These are phyloP conservation scores for Malus asiatica DNA, from an alignment of 306 rosid species.

Conservation along the genomic window DNA sequence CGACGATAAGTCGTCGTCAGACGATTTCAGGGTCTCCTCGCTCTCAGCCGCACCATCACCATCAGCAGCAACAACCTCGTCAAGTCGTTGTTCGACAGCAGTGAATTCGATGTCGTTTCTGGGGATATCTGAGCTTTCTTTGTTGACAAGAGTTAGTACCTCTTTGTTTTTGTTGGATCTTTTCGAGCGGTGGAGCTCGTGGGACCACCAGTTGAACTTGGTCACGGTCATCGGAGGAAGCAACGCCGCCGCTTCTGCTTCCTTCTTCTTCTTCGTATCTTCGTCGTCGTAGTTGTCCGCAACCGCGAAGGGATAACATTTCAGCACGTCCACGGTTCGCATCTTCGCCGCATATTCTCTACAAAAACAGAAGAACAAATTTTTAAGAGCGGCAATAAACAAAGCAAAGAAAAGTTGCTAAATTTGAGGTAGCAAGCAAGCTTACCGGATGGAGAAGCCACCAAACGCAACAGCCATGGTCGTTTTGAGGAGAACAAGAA, in stretches of 20 bases:
- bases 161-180: slow-evolving; percentile 2
- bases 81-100: background rate
- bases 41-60: background rate
- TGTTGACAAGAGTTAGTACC: slow-evolving; percentile 6
- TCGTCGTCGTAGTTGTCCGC: slow-evolving; percentile 4
- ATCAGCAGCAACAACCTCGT: background rate
- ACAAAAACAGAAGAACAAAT: slow-evolving; percentile 1
- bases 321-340: slow-evolving; percentile 58
- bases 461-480: slow-evolving; percentile 55
- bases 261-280: background rate
- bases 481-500: background rate
- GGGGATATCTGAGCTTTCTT: slow-evolving; percentile 2
- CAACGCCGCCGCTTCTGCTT: slow-evolving; percentile 24
- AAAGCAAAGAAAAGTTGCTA: background rate
- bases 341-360: slow-evolving; percentile 73
- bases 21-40: slow-evolving; percentile 17
- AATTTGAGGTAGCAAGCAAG: background rate
- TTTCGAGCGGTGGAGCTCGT: slow-evolving; percentile 44
- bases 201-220: slow-evolving; percentile 71
- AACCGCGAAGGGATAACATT: slow-evolving; percentile 66
- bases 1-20: slow-evolving; percentile 14
- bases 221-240: slow-evolving; percentile 69
- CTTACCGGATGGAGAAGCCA: slow-evolving; percentile 86
- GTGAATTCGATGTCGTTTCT: slow-evolving; percentile 8
- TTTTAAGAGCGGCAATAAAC: background rate